Conservation (phyloP, 306 rosid species). For the Comarum palustre region DNA sequence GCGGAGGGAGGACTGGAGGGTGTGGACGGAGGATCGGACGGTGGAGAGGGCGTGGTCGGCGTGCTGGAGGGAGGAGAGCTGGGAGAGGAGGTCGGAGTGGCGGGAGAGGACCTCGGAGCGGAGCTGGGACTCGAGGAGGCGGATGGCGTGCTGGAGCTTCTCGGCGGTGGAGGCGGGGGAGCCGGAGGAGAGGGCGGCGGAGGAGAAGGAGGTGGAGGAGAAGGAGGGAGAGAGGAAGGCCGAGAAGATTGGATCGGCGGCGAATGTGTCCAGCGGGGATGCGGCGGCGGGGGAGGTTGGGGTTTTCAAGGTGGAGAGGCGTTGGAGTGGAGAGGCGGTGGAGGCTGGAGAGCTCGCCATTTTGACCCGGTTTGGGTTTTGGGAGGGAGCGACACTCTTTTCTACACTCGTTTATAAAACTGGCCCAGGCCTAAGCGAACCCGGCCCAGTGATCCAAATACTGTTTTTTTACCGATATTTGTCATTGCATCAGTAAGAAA, state of each 20-base stretch:
- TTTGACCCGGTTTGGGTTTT: not conserved
- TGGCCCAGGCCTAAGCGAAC: too few species aligned
- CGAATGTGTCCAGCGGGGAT: constrained; percentile 68
- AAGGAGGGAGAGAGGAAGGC: constrained; percentile 81
- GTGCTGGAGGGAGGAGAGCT: constrained; percentile 87
- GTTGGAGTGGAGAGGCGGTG: constrained; percentile 45
- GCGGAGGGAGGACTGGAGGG: constrained; percentile 87
- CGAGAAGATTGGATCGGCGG: constrained; percentile 85
- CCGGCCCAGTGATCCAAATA: too few species aligned
- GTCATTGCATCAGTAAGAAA: too few species aligned
- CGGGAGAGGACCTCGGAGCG: constrained; percentile 94
- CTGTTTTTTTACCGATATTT: too few species aligned
- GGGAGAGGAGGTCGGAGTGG: constrained; percentile 80
- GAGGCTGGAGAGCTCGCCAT: constrained; percentile 31
- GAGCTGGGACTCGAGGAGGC: constrained; percentile 91
- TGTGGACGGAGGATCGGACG: constrained; percentile 67
- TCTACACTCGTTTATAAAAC: too few species aligned
- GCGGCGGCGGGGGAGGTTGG: constrained; percentile 29
- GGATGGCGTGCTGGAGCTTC: constrained; percentile 82
- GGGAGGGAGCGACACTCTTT: not conserved
- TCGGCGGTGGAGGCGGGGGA: constrained; percentile 98
- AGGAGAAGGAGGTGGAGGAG: constrained; percentile 88
- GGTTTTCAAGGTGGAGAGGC: constrained; percentile 60
- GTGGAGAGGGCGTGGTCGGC: constrained; percentile 84
- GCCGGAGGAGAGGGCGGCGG: constrained; percentile 98